phyloP scores from a whole-genome alignment of 352 stramenopile species.

The Phytophthora sp. region DNA sequence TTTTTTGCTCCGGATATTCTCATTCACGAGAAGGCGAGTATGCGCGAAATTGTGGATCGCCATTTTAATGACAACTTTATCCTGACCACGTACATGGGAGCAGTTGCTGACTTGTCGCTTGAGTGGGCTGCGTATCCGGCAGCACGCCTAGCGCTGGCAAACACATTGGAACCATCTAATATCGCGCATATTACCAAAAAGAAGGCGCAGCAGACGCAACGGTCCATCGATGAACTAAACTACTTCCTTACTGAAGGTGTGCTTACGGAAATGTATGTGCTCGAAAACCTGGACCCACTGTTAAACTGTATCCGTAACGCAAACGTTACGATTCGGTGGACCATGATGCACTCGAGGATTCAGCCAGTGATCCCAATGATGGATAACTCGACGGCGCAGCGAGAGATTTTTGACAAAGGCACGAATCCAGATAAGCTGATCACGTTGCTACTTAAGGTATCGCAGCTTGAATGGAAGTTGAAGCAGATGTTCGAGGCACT shows the following conservation, averaged over 20 bases:
- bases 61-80: constrained; percentile 98
- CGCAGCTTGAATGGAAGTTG: constrained; percentile 95
- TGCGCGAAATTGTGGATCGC: constrained; percentile 95
- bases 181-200: constrained; percentile 90
- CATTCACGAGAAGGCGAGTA: constrained; percentile 91
- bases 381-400: constrained; percentile 82
- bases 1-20: constrained; percentile 94
- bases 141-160: constrained; percentile 88
- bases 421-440: constrained; percentile 89
- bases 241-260: constrained; percentile 92
- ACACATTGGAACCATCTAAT: constrained; percentile 88
- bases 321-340: constrained; percentile 95
- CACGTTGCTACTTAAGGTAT: constrained; percentile 93
- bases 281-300: constrained; percentile 92
- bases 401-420: constrained; percentile 83
- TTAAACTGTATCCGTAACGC: constrained; percentile 92
- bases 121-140: constrained; percentile 93
- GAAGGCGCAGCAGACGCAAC: constrained; percentile 87
- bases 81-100: constrained; percentile 94
- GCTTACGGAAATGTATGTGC: constrained; percentile 93
- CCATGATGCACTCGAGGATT: constrained; percentile 94
- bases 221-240: constrained; percentile 90
- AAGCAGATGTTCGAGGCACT: constrained; percentile 94
- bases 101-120: constrained; percentile 91
- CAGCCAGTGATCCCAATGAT: constrained; percentile 89